phyloP scores from a whole-genome alignment of 2,329 filamentous ascomycete species.

The Tolypocladium capitatum region DNA sequence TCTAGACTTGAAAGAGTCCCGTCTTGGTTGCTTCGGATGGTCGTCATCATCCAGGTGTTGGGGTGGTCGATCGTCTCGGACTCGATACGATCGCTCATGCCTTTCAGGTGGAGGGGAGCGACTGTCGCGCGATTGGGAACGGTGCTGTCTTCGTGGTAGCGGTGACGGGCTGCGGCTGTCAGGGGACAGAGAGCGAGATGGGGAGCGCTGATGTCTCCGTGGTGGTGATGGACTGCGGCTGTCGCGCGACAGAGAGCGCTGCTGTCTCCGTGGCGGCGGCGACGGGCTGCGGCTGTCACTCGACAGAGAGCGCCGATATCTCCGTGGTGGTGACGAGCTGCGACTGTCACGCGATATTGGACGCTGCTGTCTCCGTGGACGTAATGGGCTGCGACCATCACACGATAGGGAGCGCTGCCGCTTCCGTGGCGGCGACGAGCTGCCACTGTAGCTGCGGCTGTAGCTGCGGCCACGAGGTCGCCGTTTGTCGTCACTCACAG shows the following conservation, averaged over 20 bases:
- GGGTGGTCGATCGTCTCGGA: constrained; percentile 9
- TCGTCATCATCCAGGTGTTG: constrained; percentile 4
- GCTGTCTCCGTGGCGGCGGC: no score
- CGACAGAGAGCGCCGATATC: no score
- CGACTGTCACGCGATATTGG: constrained; percentile 15
- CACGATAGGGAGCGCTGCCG: constrained; percentile 14
- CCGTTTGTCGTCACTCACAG: background rate
- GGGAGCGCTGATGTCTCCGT: constrained; percentile 9
- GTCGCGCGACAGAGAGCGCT: background rate
- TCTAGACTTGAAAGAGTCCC: constrained; percentile 2
- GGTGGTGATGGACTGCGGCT: constrained; percentile 12
- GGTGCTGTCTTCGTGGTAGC: constrained; percentile 6
- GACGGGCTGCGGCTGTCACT: constrained; percentile 5
- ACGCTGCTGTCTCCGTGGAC: constrained; percentile 5
- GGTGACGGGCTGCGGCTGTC: constrained; percentile 13
- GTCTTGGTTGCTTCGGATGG: constrained; percentile 4
- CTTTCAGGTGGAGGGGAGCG: constrained; percentile 13
- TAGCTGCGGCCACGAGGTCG: background rate
- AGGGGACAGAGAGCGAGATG: constrained; percentile 16
- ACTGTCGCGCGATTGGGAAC: constrained; percentile 16
- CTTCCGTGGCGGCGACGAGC: constrained; percentile 11
- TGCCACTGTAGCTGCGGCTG: constrained; percentile 10
- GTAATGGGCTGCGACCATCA: constrained; percentile 10
- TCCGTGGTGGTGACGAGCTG: no score
- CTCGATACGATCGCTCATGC: constrained; percentile 11